Evolutionary conservation across 495 filamentous ascomycete genomes (phyloP).

Genomic region (Immersiella caudata): DNA sequence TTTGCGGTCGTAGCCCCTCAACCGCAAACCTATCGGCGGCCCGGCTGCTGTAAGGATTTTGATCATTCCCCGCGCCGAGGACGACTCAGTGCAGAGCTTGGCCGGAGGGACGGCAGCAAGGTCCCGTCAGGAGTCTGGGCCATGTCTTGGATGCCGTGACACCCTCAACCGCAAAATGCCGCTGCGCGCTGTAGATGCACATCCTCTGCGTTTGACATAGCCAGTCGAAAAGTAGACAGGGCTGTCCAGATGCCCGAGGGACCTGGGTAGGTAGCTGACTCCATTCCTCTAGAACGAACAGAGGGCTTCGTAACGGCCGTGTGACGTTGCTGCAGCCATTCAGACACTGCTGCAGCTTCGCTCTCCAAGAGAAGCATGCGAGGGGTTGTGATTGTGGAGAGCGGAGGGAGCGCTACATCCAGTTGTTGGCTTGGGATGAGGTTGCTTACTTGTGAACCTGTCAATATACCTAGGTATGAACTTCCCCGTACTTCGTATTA

Average conservation of each 20-base stretch:
- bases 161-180: too few relatives aligned
- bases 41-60: neutral
- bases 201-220: neutral
- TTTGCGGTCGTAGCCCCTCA: neutral
- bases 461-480: neutral
- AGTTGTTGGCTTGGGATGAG: neutral
- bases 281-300: neutral
- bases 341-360: neutral
- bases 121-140: neutral
- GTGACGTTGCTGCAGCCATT: neutral
- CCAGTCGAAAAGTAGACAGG: neutral
- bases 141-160: neutral
- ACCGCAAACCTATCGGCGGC: neutral
- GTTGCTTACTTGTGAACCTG: neutral
- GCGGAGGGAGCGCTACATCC: too few relatives aligned
- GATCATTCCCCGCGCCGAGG: neutral
- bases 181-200: too few relatives aligned
- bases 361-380: neutral
- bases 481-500: too few relatives aligned
- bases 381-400: neutral
- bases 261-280: neutral
- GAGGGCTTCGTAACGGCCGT: neutral
- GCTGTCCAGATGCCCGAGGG: neutral
- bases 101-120: neutral
- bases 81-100: neutral